Evolutionary conservation across 257 asterid species (phyloP).

Genomic region (Nemophila menziesii): DNA sequence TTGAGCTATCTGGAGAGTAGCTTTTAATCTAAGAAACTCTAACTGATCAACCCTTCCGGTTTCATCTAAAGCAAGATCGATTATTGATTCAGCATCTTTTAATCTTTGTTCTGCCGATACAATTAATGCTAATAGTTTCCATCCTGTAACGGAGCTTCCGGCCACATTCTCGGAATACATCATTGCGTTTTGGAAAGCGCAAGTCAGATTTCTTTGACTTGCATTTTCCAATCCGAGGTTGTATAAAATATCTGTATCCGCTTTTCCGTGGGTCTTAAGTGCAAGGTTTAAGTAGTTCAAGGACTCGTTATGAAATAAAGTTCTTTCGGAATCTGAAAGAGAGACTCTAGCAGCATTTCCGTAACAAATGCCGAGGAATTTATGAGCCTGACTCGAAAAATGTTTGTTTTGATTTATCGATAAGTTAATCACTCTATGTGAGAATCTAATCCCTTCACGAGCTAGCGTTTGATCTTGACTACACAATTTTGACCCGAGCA

Average conservation of each 20-base stretch:
- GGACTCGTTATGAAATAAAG: conserved; percentile 36
- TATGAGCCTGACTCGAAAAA: conserved; percentile 37
- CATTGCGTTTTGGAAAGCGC: conserved; percentile 52
- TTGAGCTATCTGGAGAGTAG: conserved; percentile 50
- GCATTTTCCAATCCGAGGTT: conserved; percentile 61
- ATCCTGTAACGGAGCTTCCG: conserved; percentile 50
- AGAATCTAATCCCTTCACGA: conserved; percentile 42
- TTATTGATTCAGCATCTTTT: conserved; percentile 57
- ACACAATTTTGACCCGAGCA: conserved; percentile 79
- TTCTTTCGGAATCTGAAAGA: conserved; percentile 49
- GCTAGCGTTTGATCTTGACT: conserved; percentile 41
- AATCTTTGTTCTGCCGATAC: conserved; percentile 71
- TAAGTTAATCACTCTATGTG: conserved; percentile 30
- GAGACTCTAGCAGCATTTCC: conserved; percentile 63
- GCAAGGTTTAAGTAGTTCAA: conserved; percentile 31
- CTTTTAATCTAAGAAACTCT: conserved; percentile 70
- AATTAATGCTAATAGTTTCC: conserved; percentile 64
- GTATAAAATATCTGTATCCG: conserved; percentile 50
- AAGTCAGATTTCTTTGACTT: conserved; percentile 45
- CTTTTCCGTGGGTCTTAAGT: conserved; percentile 13
- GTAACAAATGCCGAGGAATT: conserved; percentile 70
- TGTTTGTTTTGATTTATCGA: conserved; percentile 31
- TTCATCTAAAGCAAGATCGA: conserved; percentile 74
- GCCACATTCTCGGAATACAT: conserved; percentile 34
- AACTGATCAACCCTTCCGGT: conserved; percentile 48